Evolutionary conservation across 2,329 filamentous ascomycete genomes (phyloP).

Genomic region (Lachnellula hyalina): DNA sequence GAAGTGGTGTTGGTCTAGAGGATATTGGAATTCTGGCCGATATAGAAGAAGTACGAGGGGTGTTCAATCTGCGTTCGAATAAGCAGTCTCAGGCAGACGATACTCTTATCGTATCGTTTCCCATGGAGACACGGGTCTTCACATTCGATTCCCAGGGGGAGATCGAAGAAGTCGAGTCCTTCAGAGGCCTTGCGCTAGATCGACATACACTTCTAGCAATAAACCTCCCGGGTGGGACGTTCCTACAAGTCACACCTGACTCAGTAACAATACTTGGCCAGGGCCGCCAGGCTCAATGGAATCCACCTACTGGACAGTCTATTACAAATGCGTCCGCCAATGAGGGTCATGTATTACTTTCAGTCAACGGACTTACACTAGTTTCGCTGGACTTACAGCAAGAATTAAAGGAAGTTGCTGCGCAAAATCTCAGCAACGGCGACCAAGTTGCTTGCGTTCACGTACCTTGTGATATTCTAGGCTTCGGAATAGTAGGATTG

Average conservation of each 20-base stretch:
- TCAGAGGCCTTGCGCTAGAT: slow-evolving; percentile 63
- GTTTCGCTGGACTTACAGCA: slow-evolving; percentile 60
- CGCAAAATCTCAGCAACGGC: slow-evolving; percentile 56
- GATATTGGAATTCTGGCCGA: slow-evolving; percentile 79
- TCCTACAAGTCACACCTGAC: slow-evolving; percentile 72
- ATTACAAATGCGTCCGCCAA: slow-evolving; percentile 81
- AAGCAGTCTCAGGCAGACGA: slow-evolving; percentile 50
- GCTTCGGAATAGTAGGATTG: slow-evolving; percentile 76
- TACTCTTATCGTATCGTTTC: slow-evolving; percentile 72
- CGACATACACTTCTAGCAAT: slow-evolving; percentile 66
- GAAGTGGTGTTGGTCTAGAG: slow-evolving; percentile 89
- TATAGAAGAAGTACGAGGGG: slow-evolving; percentile 64
- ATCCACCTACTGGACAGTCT: slow-evolving; percentile 40
- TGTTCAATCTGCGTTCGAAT: slow-evolving; percentile 63
- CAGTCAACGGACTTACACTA: slow-evolving; percentile 68
- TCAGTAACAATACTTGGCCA: slow-evolving; percentile 58
- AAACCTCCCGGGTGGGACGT: slow-evolving; percentile 56
- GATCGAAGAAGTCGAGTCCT: slow-evolving; percentile 80
- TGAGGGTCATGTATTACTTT: slow-evolving; percentile 62
- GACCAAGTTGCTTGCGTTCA: slow-evolving; percentile 85
- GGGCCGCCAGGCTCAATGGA: slow-evolving; percentile 56
- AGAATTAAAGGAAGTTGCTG: slow-evolving; percentile 51
- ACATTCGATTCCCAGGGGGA: slow-evolving; percentile 67
- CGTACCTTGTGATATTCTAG: slow-evolving; percentile 56
- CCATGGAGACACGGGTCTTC: slow-evolving; percentile 80